Conservation (phyloP, 2,329 filamentous ascomycete genomes). For the Cytospora chrysosperma region DNA sequence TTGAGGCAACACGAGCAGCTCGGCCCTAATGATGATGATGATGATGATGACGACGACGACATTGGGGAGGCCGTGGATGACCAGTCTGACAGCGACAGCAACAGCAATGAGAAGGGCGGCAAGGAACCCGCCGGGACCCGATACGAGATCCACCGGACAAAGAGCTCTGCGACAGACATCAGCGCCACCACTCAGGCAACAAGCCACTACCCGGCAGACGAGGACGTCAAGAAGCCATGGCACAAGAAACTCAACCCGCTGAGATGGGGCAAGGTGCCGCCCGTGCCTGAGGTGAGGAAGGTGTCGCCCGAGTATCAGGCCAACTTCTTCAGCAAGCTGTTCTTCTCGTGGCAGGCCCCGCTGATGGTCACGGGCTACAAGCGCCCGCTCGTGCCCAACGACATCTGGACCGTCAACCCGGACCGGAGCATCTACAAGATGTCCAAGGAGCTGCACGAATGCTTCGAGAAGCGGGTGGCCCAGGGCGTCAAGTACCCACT, state of each 20-base stretch:
- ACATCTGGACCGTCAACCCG: slow-evolving; percentile 89
- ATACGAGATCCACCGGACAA: slow-evolving; percentile 41
- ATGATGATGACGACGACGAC: slow-evolving; percentile 21
- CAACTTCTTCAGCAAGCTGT: slow-evolving; percentile 69
- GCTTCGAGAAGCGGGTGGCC: slow-evolving; percentile 67
- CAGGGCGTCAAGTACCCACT: slow-evolving; percentile 72
- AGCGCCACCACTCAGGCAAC: slow-evolving; percentile 49
- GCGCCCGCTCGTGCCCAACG: slow-evolving; percentile 75
- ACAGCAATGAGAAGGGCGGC: slow-evolving; percentile 24
- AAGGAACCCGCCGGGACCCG: slow-evolving; percentile 30
- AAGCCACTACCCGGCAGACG: slow-evolving; percentile 31
- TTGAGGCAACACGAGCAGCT: neutral
- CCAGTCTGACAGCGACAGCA: slow-evolving; percentile 18
- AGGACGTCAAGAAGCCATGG: slow-evolving; percentile 55
- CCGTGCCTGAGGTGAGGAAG: slow-evolving; percentile 52
- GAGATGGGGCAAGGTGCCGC: slow-evolving; percentile 56
- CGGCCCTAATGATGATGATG: slow-evolving; percentile 2
- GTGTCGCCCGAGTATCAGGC: slow-evolving; percentile 71
- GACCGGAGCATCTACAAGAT: slow-evolving; percentile 70
- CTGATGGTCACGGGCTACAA: slow-evolving; percentile 88
- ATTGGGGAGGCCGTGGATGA: slow-evolving; percentile 18
- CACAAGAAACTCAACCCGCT: slow-evolving; percentile 62
- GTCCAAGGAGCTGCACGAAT: slow-evolving; percentile 61
- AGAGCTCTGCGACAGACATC: slow-evolving; percentile 54
- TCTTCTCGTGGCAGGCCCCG: slow-evolving; percentile 88